These are phyloP conservation scores for Hyaloscypha variabilis DNA, from an alignment of 495 filamentous ascomycete genomes.

Conservation along the genomic window DNA sequence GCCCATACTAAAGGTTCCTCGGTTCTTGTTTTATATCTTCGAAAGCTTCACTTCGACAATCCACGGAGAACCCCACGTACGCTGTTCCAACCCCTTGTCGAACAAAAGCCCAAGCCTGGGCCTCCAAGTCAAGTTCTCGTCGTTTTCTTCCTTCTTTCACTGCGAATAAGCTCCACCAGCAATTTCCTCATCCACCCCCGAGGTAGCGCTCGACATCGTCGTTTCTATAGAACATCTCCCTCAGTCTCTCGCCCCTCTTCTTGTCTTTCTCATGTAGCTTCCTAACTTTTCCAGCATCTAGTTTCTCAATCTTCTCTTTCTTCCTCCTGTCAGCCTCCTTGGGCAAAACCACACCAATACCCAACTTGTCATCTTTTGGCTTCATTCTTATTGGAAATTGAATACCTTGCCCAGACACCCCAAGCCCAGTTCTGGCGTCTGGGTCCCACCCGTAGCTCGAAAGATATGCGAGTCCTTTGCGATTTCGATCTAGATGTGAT, in stretches of 20 bases:
- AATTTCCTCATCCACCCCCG: slow-evolving; percentile 38
- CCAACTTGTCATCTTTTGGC: slow-evolving; percentile 73
- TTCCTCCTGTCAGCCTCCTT: slow-evolving; percentile 40
- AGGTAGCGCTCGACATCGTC: slow-evolving; percentile 76
- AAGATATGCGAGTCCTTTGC: slow-evolving; percentile 75
- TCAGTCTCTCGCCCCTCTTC: slow-evolving; percentile 62
- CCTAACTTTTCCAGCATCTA: slow-evolving; percentile 72
- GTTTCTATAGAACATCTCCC: slow-evolving; percentile 68
- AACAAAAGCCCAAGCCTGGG: no score
- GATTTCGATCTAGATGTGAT: slow-evolving; percentile 76
- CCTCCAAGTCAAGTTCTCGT: neutral
- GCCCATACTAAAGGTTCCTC: no score
- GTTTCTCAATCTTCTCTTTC: slow-evolving; percentile 54
- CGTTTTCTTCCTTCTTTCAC: neutral
- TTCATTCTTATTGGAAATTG: slow-evolving; percentile 73
- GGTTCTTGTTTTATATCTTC: no score
- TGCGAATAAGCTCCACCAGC: neutral
- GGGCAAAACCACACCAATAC: slow-evolving; percentile 61
- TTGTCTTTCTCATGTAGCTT: slow-evolving; percentile 61
- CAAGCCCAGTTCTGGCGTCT: slow-evolving; percentile 74
- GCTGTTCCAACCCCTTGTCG: no score
- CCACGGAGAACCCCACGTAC: no score
- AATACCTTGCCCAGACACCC: slow-evolving; percentile 71
- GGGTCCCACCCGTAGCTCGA: slow-evolving; percentile 86
- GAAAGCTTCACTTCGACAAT: no score